Evolutionary conservation across 495 filamentous ascomycete genomes (phyloP).

Genomic region (Polyplosphaeria fusca): DNA sequence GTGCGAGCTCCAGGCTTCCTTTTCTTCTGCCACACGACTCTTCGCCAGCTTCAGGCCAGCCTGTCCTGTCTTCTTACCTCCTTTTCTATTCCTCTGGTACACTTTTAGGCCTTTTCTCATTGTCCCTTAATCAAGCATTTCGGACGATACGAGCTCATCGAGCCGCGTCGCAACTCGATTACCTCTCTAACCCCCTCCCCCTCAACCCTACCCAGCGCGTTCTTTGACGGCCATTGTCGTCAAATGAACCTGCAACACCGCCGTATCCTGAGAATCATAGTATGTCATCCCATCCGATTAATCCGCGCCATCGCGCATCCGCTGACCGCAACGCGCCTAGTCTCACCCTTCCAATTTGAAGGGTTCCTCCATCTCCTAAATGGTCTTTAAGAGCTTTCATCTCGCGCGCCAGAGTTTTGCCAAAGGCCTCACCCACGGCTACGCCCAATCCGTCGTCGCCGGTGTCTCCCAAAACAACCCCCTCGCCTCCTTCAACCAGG

Average conservation of each 20-base stretch:
- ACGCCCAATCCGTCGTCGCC: constrained; percentile 95
- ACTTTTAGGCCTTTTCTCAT: background rate
- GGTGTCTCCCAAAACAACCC: constrained; percentile 72
- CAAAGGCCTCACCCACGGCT: constrained; percentile 95
- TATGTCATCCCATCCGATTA: constrained; percentile 34
- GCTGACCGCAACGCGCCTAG: constrained; percentile 33
- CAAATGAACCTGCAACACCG: constrained; percentile 63
- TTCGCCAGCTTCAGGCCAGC: constrained; percentile 28
- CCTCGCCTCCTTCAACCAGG: constrained; percentile 47
- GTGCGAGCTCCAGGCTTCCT: constrained; percentile 9
- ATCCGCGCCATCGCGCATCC: background rate
- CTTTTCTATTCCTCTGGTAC: background rate
- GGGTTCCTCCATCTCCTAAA: constrained; percentile 59
- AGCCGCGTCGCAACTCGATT: background rate
- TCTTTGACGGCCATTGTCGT: constrained; percentile 58
- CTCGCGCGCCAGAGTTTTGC: constrained; percentile 95
- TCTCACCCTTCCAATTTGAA: constrained; percentile 47
- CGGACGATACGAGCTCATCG: background rate
- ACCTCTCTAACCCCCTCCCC: background rate
- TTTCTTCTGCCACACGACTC: constrained; percentile 16
- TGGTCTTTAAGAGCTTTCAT: constrained; percentile 81
- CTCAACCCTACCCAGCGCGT: constrained; percentile 47
- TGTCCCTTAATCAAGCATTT: no score
- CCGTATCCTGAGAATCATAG: constrained; percentile 50
- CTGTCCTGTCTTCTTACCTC: constrained; percentile 11